phyloP scores from a whole-genome alignment of 371 early-diverging fungal genomes.

The Parasitella parasitica region DNA sequence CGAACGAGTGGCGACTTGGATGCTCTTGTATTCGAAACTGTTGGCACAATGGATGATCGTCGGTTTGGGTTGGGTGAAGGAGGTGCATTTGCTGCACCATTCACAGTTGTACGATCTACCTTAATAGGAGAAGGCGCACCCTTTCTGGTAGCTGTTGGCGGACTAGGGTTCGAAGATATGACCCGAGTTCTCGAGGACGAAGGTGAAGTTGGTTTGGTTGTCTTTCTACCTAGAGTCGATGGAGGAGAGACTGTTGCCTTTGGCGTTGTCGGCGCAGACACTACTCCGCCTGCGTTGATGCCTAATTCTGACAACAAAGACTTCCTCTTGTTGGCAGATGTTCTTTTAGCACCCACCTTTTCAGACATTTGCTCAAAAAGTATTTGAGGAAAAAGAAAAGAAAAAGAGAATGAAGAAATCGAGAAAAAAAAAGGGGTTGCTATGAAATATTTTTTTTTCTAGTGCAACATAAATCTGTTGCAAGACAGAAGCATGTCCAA shows the following conservation, averaged over 20 bases:
- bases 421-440: neutral
- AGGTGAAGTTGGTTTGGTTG: conserved; percentile 18
- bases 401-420: conserved; percentile 1
- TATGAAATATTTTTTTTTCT: conserved; percentile 10
- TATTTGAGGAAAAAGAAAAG: neutral
- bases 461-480: conserved; percentile 16
- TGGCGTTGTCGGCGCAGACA: conserved; percentile 6
- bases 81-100: conserved; percentile 19
- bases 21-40: conserved; percentile 14
- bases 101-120: conserved; percentile 16
- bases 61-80: conserved; percentile 27
- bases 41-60: conserved; percentile 27
- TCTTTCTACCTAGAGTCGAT: neutral
- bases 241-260: conserved; percentile 15
- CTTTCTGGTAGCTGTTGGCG: conserved; percentile 8
- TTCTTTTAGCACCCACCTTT: conserved; percentile 4
- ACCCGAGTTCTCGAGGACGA: conserved; percentile 27
- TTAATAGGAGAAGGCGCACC: conserved; percentile 23
- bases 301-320: conserved; percentile 41
- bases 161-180: conserved; percentile 6
- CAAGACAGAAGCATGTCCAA: conserved; percentile 2
- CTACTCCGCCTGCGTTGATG: conserved; percentile 25
- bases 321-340: conserved; percentile 24
- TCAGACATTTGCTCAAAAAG: conserved; percentile 8
- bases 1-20: conserved; percentile 21